These are phyloP conservation scores for Lentinus brumalis DNA, from an alignment of 768 basidiomycete species.

Conservation along the genomic window DNA sequence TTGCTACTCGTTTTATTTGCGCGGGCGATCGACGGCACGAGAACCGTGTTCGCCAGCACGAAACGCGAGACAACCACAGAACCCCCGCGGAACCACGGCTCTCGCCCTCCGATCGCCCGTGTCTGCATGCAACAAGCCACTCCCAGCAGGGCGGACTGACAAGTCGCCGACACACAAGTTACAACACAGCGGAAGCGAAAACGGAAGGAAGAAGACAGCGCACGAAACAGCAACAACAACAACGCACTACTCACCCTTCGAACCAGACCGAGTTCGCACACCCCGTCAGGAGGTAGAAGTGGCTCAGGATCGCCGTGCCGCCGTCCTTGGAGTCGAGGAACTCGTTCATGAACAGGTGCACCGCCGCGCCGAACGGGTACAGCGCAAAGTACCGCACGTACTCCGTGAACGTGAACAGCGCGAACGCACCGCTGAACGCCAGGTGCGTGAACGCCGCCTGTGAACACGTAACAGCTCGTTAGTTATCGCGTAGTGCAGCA, in stretches of 20 bases:
- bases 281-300: conserved; percentile 95
- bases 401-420: conserved; percentile 93
- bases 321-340: conserved; percentile 94
- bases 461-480: not conserved
- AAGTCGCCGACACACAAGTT: no score
- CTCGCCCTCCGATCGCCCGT: no score
- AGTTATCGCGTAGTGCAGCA: not conserved
- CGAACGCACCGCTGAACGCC: conserved; percentile 93
- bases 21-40: no score
- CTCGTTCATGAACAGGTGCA: conserved; percentile 97
- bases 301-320: conserved; percentile 94
- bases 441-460: conserved; percentile 97
- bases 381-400: conserved; percentile 98
- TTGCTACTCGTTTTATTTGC: no score
- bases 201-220: not conserved
- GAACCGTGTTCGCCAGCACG: no score
- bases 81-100: no score
- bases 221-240: not conserved
- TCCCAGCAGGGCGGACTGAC: no score
- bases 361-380: conserved; percentile 90
- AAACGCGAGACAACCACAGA: no score
- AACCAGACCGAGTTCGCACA: conserved; percentile 95
- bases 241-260: conserved; percentile 69
- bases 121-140: no score
- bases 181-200: not conserved